Conservation (phyloP, 176 grass and related monocot genomes). For the Calamus simplicifolius region DNA sequence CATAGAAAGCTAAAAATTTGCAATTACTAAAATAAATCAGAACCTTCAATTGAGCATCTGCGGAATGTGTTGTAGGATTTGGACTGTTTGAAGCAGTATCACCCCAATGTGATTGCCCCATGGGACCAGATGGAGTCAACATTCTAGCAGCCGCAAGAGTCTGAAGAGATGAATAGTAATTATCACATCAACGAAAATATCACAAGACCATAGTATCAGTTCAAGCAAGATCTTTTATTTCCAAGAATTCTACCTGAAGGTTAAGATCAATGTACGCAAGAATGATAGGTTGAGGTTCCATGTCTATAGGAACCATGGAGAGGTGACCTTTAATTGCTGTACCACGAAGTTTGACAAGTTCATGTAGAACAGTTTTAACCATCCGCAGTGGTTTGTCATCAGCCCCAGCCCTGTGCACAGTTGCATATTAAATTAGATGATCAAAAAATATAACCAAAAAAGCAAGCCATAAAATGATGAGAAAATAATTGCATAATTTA, state of each 20-base stretch:
- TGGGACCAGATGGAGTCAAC: conserved; percentile 90
- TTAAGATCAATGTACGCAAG: conserved; percentile 98
- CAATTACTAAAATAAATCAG: background rate
- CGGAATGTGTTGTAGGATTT: conserved; percentile 61
- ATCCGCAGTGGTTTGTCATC: conserved; percentile 97
- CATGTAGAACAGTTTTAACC: conserved; percentile 99
- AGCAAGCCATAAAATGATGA: background rate
- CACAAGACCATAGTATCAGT: too few relatives aligned
- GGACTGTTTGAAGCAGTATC: conserved; percentile 76
- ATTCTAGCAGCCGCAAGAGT: conserved; percentile 97
- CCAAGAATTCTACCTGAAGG: conserved; percentile 58
- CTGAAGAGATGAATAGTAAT: conserved; percentile 18
- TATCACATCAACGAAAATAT: too few relatives aligned
- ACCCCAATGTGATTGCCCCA: conserved; percentile 95
- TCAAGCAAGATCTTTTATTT: too few relatives aligned
- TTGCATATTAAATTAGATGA: too few relatives aligned
- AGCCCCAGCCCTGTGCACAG: conserved; percentile 63
- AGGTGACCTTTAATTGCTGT: conserved; percentile 99
- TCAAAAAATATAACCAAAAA: background rate
- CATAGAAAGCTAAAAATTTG: background rate
- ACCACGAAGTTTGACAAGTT: conserved; percentile 96
- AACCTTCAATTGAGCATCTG: conserved; percentile 93
- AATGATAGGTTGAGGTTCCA: conserved; percentile 97
- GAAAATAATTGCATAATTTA: background rate
- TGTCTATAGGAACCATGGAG: conserved; percentile 99